Evolutionary conservation across 192 early-diverging fungal genomes (phyloP).

Genomic region (Coemansia sp.): DNA sequence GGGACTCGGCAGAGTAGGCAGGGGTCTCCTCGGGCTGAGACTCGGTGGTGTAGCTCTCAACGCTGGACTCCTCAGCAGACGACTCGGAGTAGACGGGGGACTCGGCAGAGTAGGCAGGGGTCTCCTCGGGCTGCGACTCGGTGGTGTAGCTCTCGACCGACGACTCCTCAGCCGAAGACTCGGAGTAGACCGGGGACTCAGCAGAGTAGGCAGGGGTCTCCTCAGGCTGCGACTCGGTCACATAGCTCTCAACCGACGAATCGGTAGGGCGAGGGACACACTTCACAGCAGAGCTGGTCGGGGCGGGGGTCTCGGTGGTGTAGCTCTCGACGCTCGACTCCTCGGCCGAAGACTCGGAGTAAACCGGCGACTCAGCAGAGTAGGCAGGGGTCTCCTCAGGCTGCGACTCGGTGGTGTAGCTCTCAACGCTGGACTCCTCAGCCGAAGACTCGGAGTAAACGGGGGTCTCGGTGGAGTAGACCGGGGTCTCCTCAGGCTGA

Average conservation of each 20-base stretch:
- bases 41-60: neutral
- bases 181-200: neutral
- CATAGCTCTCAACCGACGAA: neutral
- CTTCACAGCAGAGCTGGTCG: slow-evolving; percentile 4
- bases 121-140: slow-evolving; percentile 8
- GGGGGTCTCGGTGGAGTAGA: neutral
- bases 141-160: no score
- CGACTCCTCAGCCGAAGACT: neutral
- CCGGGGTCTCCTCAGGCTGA: slow-evolving; percentile 1
- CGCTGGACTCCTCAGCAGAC: slow-evolving; percentile 3
- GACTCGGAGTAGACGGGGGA: slow-evolving; percentile 10
- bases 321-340: slow-evolving; percentile 6
- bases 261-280: slow-evolving; percentile 11
- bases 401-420: slow-evolving; percentile 7
- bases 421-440: slow-evolving; percentile 1
- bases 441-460: neutral
- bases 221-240: neutral
- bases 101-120: slow-evolving; percentile 8
- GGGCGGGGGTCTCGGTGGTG: slow-evolving; percentile 5
- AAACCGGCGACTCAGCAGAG: neutral
- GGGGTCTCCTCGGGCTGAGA: neutral
- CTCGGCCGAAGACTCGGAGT: neutral
- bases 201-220: slow-evolving; percentile 13
- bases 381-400: slow-evolving; percentile 4
- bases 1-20: slow-evolving; percentile 8